These are phyloP conservation scores for Diaporthe citri DNA, from an alignment of 2,329 filamentous ascomycete species.

Conservation along the genomic window DNA sequence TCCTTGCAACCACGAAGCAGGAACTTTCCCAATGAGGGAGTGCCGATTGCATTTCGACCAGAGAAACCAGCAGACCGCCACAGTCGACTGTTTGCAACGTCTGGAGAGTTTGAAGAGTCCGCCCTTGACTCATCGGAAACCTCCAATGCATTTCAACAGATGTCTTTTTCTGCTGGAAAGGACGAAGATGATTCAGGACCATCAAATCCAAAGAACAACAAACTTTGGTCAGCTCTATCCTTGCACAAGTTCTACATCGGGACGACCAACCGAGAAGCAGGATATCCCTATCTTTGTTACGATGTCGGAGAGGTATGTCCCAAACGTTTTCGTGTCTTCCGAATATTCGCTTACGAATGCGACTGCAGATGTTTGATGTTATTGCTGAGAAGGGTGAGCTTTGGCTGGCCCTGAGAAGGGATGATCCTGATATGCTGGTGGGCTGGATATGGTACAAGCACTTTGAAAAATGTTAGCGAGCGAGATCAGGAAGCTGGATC, in stretches of 20 bases:
- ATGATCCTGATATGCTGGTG: neutral
- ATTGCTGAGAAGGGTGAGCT: neutral
- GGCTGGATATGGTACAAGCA: slow-evolving; percentile 1
- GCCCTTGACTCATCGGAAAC: too few species aligned
- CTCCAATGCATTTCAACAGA: too few species aligned
- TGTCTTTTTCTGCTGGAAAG: too few species aligned
- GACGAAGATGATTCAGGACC: too few species aligned
- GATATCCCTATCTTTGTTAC: neutral
- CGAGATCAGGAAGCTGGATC: neutral
- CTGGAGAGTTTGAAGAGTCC: too few species aligned
- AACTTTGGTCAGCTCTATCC: neutral
- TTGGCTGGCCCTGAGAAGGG: neutral
- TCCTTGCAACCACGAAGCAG: too few species aligned
- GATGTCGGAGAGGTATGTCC: neutral
- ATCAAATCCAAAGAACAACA: neutral
- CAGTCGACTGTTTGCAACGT: too few species aligned
- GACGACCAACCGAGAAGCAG: neutral
- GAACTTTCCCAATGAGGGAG: too few species aligned
- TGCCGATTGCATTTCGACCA: too few species aligned
- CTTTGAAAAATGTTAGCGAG: neutral
- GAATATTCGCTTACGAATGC: neutral
- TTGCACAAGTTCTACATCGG: neutral
- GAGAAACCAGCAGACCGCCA: too few species aligned
- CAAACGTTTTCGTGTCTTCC: neutral
- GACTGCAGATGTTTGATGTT: neutral